These are phyloP conservation scores for Boletus rufocinnamomeus DNA, from an alignment of 768 basidiomycete species.

Conservation along the genomic window DNA sequence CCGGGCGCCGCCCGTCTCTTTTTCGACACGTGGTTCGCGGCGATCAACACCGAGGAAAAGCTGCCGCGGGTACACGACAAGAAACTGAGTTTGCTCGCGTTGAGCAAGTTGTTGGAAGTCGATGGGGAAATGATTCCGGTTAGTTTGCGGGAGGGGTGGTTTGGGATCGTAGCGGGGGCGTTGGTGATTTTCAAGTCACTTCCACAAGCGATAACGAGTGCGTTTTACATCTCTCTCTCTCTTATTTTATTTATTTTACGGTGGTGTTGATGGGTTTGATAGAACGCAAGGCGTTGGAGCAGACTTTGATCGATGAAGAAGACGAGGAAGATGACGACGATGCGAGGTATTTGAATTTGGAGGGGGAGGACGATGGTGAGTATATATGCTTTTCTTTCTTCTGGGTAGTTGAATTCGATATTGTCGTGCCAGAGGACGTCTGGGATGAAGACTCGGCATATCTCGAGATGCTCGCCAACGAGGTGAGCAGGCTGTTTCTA, in stretches of 20 bases:
- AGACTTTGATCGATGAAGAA: slow-evolving; percentile 44
- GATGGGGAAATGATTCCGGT: slow-evolving; percentile 57
- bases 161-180: slow-evolving; percentile 66
- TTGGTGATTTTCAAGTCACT: slow-evolving; percentile 77
- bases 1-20: slow-evolving; percentile 69
- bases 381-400: slow-evolving; percentile 10
- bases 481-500: slow-evolving; percentile 47
- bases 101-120: slow-evolving; percentile 78
- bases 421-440: too few relatives aligned
- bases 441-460: slow-evolving; percentile 92
- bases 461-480: slow-evolving; percentile 80
- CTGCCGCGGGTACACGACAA: slow-evolving; percentile 91
- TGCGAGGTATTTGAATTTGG: slow-evolving; percentile 54
- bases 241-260: background rate
- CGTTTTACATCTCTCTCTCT: slow-evolving; percentile 15
- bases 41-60: slow-evolving; percentile 56
- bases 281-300: slow-evolving; percentile 66
- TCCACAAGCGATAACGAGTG: slow-evolving; percentile 75
- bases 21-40: slow-evolving; percentile 83
- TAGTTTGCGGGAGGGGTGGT: slow-evolving; percentile 69
- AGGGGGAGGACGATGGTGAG: slow-evolving; percentile 62
- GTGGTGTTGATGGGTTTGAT: slow-evolving; percentile 7
- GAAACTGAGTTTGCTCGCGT: slow-evolving; percentile 74
- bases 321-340: slow-evolving; percentile 54
- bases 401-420: too few relatives aligned